phyloP scores from a whole-genome alignment of 192 early-diverging fungal species.

The Coemansia sp. region DNA sequence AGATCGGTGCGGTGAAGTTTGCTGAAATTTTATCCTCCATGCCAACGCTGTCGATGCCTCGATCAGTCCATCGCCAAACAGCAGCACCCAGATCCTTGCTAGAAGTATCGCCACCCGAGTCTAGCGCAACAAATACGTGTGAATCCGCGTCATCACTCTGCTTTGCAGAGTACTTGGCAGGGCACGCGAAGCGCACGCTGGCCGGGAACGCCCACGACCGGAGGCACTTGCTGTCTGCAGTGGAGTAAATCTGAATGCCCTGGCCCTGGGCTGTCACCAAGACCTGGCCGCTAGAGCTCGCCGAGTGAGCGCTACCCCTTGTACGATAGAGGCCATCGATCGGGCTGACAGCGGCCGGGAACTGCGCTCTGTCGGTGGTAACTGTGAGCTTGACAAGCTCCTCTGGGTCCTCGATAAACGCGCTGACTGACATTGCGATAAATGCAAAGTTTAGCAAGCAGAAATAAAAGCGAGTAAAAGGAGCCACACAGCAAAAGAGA shows the following conservation, averaged over 20 bases:
- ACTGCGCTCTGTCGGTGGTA: conserved; percentile 28
- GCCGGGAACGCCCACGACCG: conserved; percentile 53
- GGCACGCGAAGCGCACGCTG: conserved; percentile 48
- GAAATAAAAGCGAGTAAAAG: neutral
- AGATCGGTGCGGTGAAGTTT: conserved; percentile 13
- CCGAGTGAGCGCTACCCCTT: neutral
- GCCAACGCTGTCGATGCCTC: conserved; percentile 45
- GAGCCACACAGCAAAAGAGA: neutral
- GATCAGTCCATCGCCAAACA: conserved; percentile 52
- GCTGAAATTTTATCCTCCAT: conserved; percentile 41
- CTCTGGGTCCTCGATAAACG: conserved; percentile 40
- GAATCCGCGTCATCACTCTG: conserved; percentile 14
- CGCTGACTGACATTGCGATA: conserved; percentile 24
- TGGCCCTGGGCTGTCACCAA: conserved; percentile 44
- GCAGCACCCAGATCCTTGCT: conserved; percentile 14
- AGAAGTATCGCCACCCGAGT: conserved; percentile 21
- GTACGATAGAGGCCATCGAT: conserved; percentile 26
- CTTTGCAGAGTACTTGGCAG: conserved; percentile 36
- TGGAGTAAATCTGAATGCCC: conserved; percentile 49
- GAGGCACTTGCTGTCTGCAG: conserved; percentile 48
- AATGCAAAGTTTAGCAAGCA: neutral
- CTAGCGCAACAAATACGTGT: conserved; percentile 37
- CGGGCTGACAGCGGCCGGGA: conserved; percentile 47
- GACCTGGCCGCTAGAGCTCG: conserved; percentile 20
- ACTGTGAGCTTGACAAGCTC: conserved; percentile 48